These are phyloP conservation scores for Sphagnum contortum DNA, from an alignment of 225 moss, liverwort and hornwort genomes.

Conservation along the genomic window DNA sequence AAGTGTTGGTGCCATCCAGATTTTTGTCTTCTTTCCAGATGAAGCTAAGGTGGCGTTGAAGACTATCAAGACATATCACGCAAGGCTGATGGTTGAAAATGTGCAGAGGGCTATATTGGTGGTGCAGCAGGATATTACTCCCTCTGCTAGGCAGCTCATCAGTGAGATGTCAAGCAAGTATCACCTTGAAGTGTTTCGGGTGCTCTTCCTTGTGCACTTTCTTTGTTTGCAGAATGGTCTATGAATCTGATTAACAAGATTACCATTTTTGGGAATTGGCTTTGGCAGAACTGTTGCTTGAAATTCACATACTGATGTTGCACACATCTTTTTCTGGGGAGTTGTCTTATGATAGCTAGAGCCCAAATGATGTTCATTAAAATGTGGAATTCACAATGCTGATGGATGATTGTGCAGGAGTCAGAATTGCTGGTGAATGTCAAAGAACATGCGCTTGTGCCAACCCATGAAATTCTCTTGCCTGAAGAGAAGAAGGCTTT, in stretches of 20 bases:
- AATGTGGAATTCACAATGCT: too few relatives aligned
- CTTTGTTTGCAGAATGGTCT: too few relatives aligned
- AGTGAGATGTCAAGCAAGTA: slow-evolving; percentile 58
- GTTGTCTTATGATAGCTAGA: too few relatives aligned
- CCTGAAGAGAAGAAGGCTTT: slow-evolving; percentile 45
- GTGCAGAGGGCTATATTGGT: slow-evolving; percentile 43
- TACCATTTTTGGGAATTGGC: too few relatives aligned
- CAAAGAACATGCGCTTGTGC: slow-evolving; percentile 49
- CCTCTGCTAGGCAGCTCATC: slow-evolving; percentile 44
- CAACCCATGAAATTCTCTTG: slow-evolving; percentile 43
- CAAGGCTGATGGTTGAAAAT: slow-evolving; percentile 46
- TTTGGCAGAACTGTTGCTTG: too few relatives aligned
- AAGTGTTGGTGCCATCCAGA: background rate
- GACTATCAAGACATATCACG: slow-evolving; percentile 49
- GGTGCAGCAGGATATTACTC: slow-evolving; percentile 49
- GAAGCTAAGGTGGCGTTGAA: slow-evolving; percentile 53
- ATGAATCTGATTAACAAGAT: too few relatives aligned
- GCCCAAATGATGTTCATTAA: too few relatives aligned
- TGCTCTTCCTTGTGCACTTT: background rate
- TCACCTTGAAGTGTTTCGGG: slow-evolving; percentile 56
- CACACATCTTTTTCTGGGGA: too few relatives aligned
- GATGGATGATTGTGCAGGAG: slow-evolving; percentile 14
- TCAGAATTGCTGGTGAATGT: slow-evolving; percentile 52
- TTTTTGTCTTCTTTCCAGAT: slow-evolving; percentile 48
- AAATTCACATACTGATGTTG: too few relatives aligned